Conservation (phyloP, 352 stramenopile species). For the Globisporangium middletonii region DNA sequence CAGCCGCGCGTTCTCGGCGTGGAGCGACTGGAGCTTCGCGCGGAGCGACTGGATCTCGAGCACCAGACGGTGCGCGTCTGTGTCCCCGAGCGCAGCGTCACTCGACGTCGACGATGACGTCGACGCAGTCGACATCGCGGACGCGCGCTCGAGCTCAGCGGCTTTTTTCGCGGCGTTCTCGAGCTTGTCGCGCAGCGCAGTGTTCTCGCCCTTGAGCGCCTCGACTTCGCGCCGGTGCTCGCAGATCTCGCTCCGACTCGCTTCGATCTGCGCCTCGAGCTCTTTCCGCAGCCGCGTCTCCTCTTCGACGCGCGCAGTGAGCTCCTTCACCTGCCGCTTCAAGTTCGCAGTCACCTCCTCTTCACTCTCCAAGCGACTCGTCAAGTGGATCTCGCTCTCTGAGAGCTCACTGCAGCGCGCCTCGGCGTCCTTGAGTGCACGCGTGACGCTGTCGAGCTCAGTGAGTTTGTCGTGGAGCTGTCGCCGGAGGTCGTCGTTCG, state of each 20-base stretch:
- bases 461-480: slow-evolving; percentile 29
- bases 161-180: slow-evolving; percentile 41
- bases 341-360: slow-evolving; percentile 32
- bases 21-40: slow-evolving; percentile 38
- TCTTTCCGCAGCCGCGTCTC: slow-evolving; percentile 28
- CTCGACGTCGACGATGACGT: slow-evolving; percentile 17
- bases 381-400: slow-evolving; percentile 39
- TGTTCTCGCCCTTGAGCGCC: slow-evolving; percentile 42
- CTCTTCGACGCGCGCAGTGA: slow-evolving; percentile 33
- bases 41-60: slow-evolving; percentile 60
- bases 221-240: slow-evolving; percentile 52
- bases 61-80: slow-evolving; percentile 17
- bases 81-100: slow-evolving; percentile 5
- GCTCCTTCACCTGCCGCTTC: slow-evolving; percentile 35
- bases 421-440: slow-evolving; percentile 35
- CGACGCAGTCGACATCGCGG: slow-evolving; percentile 27
- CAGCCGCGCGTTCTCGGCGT: slow-evolving; percentile 50
- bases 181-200: slow-evolving; percentile 41
- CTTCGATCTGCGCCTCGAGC: slow-evolving; percentile 36
- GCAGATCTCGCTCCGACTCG: slow-evolving; percentile 40
- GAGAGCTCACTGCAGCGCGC: slow-evolving; percentile 47
- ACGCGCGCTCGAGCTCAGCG: slow-evolving; percentile 35
- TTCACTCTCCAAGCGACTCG: slow-evolving; percentile 34
- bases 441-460: slow-evolving; percentile 24
- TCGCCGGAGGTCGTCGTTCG: slow-evolving; percentile 29